Percentiles rank a stretch among this genome's conserved stretches.
Conservation (phyloP, 164 flowering plant species). For the Vitis amurensis region DNA sequence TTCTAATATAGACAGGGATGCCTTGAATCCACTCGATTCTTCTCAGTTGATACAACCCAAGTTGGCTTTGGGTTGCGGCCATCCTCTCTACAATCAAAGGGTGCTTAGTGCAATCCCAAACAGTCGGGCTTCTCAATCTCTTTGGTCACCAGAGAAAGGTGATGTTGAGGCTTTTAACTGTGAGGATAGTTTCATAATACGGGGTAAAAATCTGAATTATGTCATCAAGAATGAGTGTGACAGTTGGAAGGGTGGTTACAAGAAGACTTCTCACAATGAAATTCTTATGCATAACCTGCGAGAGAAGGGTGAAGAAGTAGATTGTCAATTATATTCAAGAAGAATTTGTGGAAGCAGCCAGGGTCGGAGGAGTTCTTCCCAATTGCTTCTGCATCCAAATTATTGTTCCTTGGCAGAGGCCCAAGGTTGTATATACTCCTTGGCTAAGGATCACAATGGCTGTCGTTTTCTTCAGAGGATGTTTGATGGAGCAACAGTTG, state of each 20-base stretch:
- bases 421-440: constrained; percentile 43
- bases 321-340: constrained; percentile 10
- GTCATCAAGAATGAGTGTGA: constrained; percentile 18
- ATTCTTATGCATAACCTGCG: neutral
- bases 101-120: constrained; percentile 10
- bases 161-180: constrained; percentile 24
- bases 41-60: constrained; percentile 12
- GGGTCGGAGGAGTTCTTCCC: constrained; percentile 12
- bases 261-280: constrained; percentile 9
- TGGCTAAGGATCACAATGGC: constrained; percentile 85
- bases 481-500: constrained; percentile 56
- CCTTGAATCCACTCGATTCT: constrained; percentile 15
- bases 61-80: constrained; percentile 12
- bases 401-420: constrained; percentile 38
- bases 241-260: constrained; percentile 16
- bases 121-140: constrained; percentile 14
- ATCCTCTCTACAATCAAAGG: constrained; percentile 13
- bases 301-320: constrained; percentile 25
- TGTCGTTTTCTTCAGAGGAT: constrained; percentile 68
- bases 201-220: constrained; percentile 31
- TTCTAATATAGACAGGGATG: constrained; percentile 7
- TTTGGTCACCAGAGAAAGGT: neutral
- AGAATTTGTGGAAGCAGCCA: constrained; percentile 18
- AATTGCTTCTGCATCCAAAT: constrained; percentile 25
- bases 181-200: constrained; percentile 55